Base-by-base conservation (phyloP, 768 basidiomycete species). In the Termitomyces sp. region DNA sequence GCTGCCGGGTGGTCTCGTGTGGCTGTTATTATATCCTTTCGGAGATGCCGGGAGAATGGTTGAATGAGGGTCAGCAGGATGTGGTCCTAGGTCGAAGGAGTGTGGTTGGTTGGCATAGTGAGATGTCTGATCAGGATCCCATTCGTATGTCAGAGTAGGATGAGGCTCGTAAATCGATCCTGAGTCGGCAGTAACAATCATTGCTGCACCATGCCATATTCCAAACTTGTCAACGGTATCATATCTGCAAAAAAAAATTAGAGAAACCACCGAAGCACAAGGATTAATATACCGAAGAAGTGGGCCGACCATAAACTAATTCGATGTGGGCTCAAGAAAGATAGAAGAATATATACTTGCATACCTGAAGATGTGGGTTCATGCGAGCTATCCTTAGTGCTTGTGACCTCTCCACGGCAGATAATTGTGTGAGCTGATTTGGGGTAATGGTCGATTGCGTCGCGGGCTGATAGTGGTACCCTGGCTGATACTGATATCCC, bases 271-370 rank as follows among this genome's bases (percentile, higher is more conserved):
- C 44, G 45, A 49, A 33, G 41, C 31, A 51, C 7, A 49, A 21
- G 48, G 30, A 30, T 41, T 11, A 17, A 63, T 69, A 51, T 61
- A 79, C 78, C 73, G 75, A 52, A 98, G 72, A 17, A 98, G 74
- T 21, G 94, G 94, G 0, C 94, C 94, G 55, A 89, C 91, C 92
- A 96, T 94, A 64, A 95, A 82, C 78, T 87, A 68, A 50, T 35
- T 17, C 15, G 49, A 50, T 47, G 14, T 23, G 15, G 21, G 21
- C 21, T 21, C 33, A 23, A 35, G 44, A 54, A 21, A 33, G 26
- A 28, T 21, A 30, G 21, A 46, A n/a, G 44, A 53, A 21, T 49
- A 53, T 21, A 5, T n/a, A 48, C 26, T 43, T 11, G 64, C 71
- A 41, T 55, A 78, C 80, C 68, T 89, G 87, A 28, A 97, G 78